These are phyloP conservation scores for Forsythia suspensa DNA, from an alignment of 257 asterid species.

Conservation along the genomic window DNA sequence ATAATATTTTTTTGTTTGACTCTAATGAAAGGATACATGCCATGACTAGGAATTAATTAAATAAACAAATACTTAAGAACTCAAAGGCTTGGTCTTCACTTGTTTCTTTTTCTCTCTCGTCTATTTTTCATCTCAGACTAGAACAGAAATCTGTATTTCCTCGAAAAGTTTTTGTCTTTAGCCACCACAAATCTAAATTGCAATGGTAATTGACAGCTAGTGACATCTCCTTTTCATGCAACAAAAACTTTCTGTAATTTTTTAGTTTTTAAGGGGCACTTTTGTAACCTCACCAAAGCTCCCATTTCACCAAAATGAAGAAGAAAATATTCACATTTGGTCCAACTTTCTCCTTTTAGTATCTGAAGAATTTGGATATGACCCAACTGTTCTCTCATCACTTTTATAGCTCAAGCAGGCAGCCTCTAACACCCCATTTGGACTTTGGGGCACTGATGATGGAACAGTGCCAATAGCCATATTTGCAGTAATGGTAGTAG, in stretches of 20 bases:
- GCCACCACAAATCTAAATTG: slow-evolving; percentile 5
- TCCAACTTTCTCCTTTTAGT: slow-evolving; percentile 63
- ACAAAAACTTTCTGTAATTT: background rate
- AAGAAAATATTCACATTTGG: slow-evolving; percentile 17
- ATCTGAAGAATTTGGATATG: slow-evolving; percentile 38
- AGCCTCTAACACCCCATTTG: slow-evolving; percentile 68
- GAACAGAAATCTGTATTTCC: background rate
- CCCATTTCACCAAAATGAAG: slow-evolving; percentile 23
- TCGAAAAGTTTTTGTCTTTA: slow-evolving; percentile 2
- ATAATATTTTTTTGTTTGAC: background rate
- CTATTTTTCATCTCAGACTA: slow-evolving; percentile 3
- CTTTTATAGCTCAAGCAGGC: slow-evolving; percentile 60
- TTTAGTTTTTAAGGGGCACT: slow-evolving; percentile 4
- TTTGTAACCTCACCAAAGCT: slow-evolving; percentile 16
- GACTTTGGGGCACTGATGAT: slow-evolving; percentile 46
- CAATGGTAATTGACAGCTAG: background rate
- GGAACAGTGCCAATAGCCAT: slow-evolving; percentile 18
- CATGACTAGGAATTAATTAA: slow-evolving; percentile 13
- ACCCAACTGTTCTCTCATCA: slow-evolving; percentile 30
- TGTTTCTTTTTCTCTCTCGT: background rate
- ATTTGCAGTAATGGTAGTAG: slow-evolving; percentile 5
- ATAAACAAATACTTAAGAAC: background rate
- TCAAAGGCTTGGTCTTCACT: background rate
- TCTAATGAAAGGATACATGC: slow-evolving; percentile 7
- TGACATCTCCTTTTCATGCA: slow-evolving; percentile 17